Conservation (phyloP, 1,139 yeast species). For the Debaryomycetaceae sp. region DNA sequence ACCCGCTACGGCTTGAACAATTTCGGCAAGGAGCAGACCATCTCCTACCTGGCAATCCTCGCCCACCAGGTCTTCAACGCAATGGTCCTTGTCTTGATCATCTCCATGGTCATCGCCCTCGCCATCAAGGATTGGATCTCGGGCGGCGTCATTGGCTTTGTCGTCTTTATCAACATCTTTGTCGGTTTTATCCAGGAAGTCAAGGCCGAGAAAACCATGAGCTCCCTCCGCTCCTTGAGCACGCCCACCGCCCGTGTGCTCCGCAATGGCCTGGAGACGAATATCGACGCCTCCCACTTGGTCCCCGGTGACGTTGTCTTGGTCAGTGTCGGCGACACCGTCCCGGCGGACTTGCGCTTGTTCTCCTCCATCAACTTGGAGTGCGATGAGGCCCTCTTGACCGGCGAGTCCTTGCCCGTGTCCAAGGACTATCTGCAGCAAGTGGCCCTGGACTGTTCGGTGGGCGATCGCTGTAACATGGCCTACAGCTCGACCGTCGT, state of each 20-base stretch:
- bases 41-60: slow-evolving; percentile 47
- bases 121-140: slow-evolving; percentile 75
- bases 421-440: slow-evolving; percentile 39
- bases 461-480: slow-evolving; percentile 69
- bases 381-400: slow-evolving; percentile 69
- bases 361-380: slow-evolving; percentile 57
- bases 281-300: slow-evolving; percentile 55
- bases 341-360: slow-evolving; percentile 68
- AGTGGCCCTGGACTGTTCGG: slow-evolving; percentile 18
- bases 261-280: slow-evolving; percentile 50
- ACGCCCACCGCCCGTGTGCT: slow-evolving; percentile 66
- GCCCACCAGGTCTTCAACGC: slow-evolving; percentile 71
- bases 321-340: slow-evolving; percentile 64
- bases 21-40: slow-evolving; percentile 49
- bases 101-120: slow-evolving; percentile 66
- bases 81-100: slow-evolving; percentile 64
- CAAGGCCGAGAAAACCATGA: slow-evolving; percentile 76
- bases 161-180: slow-evolving; percentile 51
- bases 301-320: slow-evolving; percentile 70
- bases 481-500: slow-evolving; percentile 64
- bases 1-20: slow-evolving; percentile 44
- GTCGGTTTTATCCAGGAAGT: slow-evolving; percentile 66
- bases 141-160: slow-evolving; percentile 73
- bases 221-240: slow-evolving; percentile 54
- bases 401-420: slow-evolving; percentile 78